These are phyloP conservation scores for Apophysomyces variabilis DNA, from an alignment of 371 early-diverging fungal genomes.

Conservation along the genomic window DNA sequence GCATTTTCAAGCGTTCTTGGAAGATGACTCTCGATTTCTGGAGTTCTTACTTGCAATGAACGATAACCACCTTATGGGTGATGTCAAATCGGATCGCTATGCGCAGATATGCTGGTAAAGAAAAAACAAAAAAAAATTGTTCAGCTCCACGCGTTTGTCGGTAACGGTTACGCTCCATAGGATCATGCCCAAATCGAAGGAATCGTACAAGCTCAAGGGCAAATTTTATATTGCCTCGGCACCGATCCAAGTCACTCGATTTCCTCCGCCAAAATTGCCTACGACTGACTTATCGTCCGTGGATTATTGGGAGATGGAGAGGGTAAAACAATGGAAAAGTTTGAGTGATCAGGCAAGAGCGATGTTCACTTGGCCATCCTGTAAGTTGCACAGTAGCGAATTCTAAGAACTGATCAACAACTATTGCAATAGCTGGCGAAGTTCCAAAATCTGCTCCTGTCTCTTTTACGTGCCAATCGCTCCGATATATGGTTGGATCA, in stretches of 20 bases:
- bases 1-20: slow-evolving; percentile 57
- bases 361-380: slow-evolving; percentile 73
- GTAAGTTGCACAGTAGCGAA: slow-evolving; percentile 12
- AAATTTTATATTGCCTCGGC: slow-evolving; percentile 76
- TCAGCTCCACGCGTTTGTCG: not conserved
- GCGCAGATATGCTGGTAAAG: slow-evolving; percentile 62
- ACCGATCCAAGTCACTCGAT: slow-evolving; percentile 75
- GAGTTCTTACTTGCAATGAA: slow-evolving; percentile 62
- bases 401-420: not conserved
- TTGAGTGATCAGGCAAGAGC: slow-evolving; percentile 61
- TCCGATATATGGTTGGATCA: slow-evolving; percentile 46
- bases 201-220: slow-evolving; percentile 71
- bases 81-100: slow-evolving; percentile 62
- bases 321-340: slow-evolving; percentile 62
- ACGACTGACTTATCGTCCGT: slow-evolving; percentile 38
- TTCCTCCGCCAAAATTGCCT: slow-evolving; percentile 62
- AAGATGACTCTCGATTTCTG: slow-evolving; percentile 58
- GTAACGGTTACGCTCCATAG: slow-evolving; percentile 26
- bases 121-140: not conserved
- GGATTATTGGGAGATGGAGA: slow-evolving; percentile 76
- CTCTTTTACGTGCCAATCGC: slow-evolving; percentile 60
- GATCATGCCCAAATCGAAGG: slow-evolving; percentile 73
- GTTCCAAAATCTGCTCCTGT: slow-evolving; percentile 45
- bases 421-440: slow-evolving; percentile 42
- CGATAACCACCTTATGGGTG: slow-evolving; percentile 63